Conservation (phyloP, 2,329 filamentous ascomycete species). For the Lithohypha guttulata region DNA sequence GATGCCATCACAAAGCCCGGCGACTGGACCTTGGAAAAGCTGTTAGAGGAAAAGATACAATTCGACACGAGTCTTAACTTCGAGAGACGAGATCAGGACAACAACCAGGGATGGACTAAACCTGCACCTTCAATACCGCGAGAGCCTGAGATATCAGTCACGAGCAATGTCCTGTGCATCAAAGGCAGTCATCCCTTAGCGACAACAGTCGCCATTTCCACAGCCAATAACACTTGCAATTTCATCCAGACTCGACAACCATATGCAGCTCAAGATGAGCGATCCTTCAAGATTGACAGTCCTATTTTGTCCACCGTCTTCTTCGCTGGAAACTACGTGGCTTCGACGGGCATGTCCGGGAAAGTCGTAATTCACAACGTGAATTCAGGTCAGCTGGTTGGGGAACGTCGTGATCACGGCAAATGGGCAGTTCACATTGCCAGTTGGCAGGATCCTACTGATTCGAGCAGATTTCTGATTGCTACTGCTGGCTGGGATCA, state of each 20-base stretch:
- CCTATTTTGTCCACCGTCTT: conserved; percentile 44
- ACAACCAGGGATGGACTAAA: conserved; percentile 34
- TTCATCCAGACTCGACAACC: background rate
- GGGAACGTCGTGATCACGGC: conserved; percentile 44
- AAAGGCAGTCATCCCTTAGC: conserved; percentile 9
- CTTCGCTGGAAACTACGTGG: conserved; percentile 33
- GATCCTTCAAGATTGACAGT: conserved; percentile 11
- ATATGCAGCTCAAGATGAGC: conserved; percentile 13
- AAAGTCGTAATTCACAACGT: conserved; percentile 40
- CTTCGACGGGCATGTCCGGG: conserved; percentile 51
- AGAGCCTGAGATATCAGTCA: conserved; percentile 14
- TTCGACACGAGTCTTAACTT: conserved; percentile 47
- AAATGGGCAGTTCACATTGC: conserved; percentile 48
- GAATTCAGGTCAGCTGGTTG: conserved; percentile 29
- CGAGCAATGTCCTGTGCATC: conserved; percentile 22
- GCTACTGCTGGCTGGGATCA: conserved; percentile 54
- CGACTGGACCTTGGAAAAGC: conserved; percentile 46
- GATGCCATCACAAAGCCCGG: conserved; percentile 32
- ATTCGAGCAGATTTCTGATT: conserved; percentile 14
- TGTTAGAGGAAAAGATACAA: conserved; percentile 50
- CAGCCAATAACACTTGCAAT: conserved; percentile 11
- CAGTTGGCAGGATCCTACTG: conserved; percentile 14
- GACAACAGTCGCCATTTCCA: conserved; percentile 12
- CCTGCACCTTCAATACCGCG: conserved; percentile 25
- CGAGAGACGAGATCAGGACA: conserved; percentile 42